A percentile compares a stretch with the other conserved stretches of the same genome.
Evolutionary conservation across 305 asterid species (phyloP).

Genomic region (Euphrasia arctica): DNA sequence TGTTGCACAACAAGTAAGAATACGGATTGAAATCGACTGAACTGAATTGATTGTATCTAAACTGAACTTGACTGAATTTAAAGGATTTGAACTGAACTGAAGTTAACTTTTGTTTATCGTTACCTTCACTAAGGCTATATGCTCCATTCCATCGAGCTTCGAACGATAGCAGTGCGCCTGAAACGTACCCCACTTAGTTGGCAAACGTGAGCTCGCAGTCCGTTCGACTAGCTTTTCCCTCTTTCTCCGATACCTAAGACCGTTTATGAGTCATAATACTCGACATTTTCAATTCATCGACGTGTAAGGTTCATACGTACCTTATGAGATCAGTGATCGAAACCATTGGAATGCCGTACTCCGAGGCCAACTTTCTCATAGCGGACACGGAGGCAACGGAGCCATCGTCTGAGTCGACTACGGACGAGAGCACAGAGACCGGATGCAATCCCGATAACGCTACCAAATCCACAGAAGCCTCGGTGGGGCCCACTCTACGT

Average conservation of each 20-base stretch:
- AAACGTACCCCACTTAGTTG: conserved; percentile 83
- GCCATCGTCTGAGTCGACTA: conserved; percentile 62
- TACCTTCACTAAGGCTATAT: conserved; percentile 72
- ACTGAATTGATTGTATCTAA: too few relatives aligned
- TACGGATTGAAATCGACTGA: too few relatives aligned
- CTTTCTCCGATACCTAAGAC: conserved; percentile 65
- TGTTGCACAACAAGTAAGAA: conserved; percentile 14
- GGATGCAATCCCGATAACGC: conserved; percentile 56
- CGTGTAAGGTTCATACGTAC: conserved; percentile 22
- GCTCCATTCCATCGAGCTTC: conserved; percentile 72
- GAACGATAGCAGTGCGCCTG: conserved; percentile 66
- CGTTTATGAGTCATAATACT: background rate
- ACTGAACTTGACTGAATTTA: too few relatives aligned
- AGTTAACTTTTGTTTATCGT: background rate
- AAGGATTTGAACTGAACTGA: too few relatives aligned
- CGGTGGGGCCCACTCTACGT: conserved; percentile 72
- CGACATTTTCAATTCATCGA: too few relatives aligned
- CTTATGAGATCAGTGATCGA: conserved; percentile 76
- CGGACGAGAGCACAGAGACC: conserved; percentile 53
- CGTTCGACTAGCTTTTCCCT: conserved; percentile 74
- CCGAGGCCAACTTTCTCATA: conserved; percentile 49
- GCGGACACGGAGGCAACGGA: conserved; percentile 51
- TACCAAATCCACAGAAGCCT: conserved; percentile 77
- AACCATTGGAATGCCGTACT: conserved; percentile 54
- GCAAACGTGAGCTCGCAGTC: conserved; percentile 53